Base-by-base conservation (phyloP, 257 asterid species). In the Solanum pennellii region DNA sequence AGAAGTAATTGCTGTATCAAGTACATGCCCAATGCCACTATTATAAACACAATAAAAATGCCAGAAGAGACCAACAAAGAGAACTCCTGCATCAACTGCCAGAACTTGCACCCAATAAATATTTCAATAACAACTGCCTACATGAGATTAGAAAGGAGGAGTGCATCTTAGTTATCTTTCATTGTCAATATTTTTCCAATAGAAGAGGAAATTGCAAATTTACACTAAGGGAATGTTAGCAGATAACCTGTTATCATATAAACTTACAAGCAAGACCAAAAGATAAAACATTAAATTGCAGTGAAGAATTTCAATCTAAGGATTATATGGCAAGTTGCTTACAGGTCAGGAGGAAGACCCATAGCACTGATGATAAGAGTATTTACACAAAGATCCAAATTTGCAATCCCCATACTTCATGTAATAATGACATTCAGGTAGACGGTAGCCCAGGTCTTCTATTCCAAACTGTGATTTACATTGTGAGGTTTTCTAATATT, bases 391-490 rank as follows among this genome's bases (percentile, higher is more conserved):
- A 15, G 93, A 52, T 62, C 97, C 94, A 88, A 86, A 95, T 86
- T 92, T 94, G 91, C 96, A 94, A 52, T 93, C 91, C 86, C 98
- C 98, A 13, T 94, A 94, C 89, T 92, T 94, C 90, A 92, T 74
- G 90, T 92, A 95, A 90, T 91, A 90, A 86, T 92, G 97, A 73
- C 98, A 95, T 88, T 94, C 95, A 83, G 94, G 94, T 65, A 89
- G 96, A 79, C 96, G 94, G 95, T 65, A 89, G 96, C 83, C 96
- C 97, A 37, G 97, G 95, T 90, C 96, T 49, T 80, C 65, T 80
- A 9, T 80, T 80, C 65, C 84, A 14, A 47, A 29, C 68, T 47
- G 21, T 80, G 85, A 47, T 29, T 27, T 35, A 44, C 41, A 44
- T 45, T 44, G 9, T 25, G 12, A 45, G 65, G 37, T 45, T 79